Evolutionary conservation across 495 filamentous ascomycete genomes (phyloP).

Genomic region (Podospora australis): DNA sequence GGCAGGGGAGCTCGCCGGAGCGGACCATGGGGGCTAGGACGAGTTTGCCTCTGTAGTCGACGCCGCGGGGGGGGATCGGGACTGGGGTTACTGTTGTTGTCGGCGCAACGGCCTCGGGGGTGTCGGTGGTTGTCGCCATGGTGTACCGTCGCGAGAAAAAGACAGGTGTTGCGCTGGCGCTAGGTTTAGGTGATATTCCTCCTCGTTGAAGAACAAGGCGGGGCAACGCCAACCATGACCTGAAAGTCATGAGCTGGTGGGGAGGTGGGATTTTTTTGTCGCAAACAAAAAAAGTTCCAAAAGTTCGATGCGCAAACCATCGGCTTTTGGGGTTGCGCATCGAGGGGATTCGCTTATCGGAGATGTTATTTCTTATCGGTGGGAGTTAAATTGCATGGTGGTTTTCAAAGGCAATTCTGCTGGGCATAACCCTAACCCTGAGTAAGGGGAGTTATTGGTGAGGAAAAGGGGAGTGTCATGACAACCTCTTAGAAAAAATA

Average conservation of each 20-base stretch:
- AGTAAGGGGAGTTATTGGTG: no score
- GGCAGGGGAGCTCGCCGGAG: constrained; percentile 85
- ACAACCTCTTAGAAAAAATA: no score
- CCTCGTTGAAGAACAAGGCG: background rate
- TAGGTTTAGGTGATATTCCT: no score
- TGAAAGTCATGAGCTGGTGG: background rate
- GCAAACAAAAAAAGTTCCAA: background rate
- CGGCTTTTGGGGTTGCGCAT: no score
- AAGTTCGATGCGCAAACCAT: background rate
- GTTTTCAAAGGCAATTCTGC: no score
- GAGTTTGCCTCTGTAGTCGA: constrained; percentile 87
- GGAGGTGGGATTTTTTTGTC: background rate
- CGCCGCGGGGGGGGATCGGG: constrained; percentile 78
- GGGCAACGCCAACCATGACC: constrained; percentile 1
- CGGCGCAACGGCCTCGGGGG: constrained; percentile 44
- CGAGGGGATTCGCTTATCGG: no score
- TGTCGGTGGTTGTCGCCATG: background rate
- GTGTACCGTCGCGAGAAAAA: no score
- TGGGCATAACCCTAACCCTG: no score
- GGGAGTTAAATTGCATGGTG: constrained; percentile 3
- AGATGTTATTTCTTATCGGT: background rate
- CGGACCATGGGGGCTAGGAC: constrained; percentile 97
- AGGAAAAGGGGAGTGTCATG: no score
- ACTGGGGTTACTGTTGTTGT: constrained; percentile 38
- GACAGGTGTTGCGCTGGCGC: background rate